Conservation (phyloP, 768 basidiomycete species). For the Fibroporia radiculosa region DNA sequence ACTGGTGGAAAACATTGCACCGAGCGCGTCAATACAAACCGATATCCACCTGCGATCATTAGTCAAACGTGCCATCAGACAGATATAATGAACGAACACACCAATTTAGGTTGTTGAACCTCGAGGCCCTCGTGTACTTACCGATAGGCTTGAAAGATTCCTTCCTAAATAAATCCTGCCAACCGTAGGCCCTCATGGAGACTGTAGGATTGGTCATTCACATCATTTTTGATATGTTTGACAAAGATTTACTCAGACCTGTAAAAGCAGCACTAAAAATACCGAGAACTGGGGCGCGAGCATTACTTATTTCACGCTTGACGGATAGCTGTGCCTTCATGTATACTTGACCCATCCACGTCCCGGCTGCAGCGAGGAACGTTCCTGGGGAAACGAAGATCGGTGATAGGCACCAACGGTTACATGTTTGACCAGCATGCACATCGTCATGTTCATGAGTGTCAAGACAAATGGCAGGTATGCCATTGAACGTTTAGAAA, state of each 20-base stretch:
- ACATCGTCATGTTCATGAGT: too few relatives aligned
- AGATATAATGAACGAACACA: neutral
- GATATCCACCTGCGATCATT: constrained; percentile 31
- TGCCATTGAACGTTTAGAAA: too few relatives aligned
- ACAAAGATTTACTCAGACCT: constrained; percentile 31
- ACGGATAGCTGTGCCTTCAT: constrained; percentile 49
- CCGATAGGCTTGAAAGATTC: constrained; percentile 38
- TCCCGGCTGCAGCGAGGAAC: constrained; percentile 28
- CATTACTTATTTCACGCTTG: constrained; percentile 47
- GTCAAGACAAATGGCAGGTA: too few relatives aligned
- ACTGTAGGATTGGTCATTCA: constrained; percentile 12
- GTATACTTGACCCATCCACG: constrained; percentile 37
- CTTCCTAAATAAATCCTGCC: constrained; percentile 32
- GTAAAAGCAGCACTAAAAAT: constrained; percentile 44
- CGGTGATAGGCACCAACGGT: too few relatives aligned
- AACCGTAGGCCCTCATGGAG: constrained; percentile 48
- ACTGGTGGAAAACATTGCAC: constrained; percentile 39
- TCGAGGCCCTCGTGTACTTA: constrained; percentile 31
- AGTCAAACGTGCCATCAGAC: neutral
- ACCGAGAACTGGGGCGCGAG: constrained; percentile 38
- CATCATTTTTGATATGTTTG: too few relatives aligned
- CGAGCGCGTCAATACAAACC: constrained; percentile 48
- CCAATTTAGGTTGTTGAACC: constrained; percentile 38
- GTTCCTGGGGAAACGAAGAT: constrained; percentile 32
- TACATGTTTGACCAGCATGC: too few relatives aligned